Percentiles rank a stretch among this genome's conserved stretches.
phyloP scores from a whole-genome alignment of 2,329 filamentous ascomycete species.

The Stagonosporopsis vannaccii region DNA sequence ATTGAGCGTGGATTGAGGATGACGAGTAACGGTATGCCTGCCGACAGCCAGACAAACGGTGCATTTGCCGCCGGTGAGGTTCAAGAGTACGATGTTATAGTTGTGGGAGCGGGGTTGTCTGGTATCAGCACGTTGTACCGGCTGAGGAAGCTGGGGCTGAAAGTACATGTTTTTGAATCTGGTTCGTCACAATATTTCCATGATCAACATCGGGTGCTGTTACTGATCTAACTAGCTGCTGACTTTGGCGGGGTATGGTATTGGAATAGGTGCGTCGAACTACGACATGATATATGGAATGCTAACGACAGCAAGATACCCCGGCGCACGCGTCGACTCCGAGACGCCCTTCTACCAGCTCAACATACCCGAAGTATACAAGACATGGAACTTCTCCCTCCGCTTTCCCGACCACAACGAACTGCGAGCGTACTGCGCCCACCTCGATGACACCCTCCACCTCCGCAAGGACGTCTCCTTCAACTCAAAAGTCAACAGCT shows the following conservation, averaged over 20 bases:
- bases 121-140: constrained; percentile 32
- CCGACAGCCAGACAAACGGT: background rate
- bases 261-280: constrained; percentile 24
- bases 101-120: constrained; percentile 39
- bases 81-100: constrained; percentile 28
- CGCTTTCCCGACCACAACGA: constrained; percentile 37
- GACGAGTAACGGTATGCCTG: background rate
- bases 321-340: constrained; percentile 32
- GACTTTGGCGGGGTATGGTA: constrained; percentile 36
- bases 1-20: too few relatives aligned
- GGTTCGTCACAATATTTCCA: constrained; percentile 11
- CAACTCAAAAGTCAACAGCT: constrained; percentile 52
- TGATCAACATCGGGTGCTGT: background rate
- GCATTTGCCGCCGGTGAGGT: background rate
- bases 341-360: constrained; percentile 43
- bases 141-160: constrained; percentile 28
- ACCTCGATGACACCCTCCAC: constrained; percentile 30
- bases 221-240: constrained; percentile 3
- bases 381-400: constrained; percentile 31
- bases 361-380: constrained; percentile 37
- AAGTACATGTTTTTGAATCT: constrained; percentile 31
- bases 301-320: background rate
- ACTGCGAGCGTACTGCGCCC: constrained; percentile 35
- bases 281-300: background rate
- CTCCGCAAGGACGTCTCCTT: constrained; percentile 47